phyloP scores from a whole-genome alignment of 1,139 yeast genomes.

The Yamadazyma sp. region DNA sequence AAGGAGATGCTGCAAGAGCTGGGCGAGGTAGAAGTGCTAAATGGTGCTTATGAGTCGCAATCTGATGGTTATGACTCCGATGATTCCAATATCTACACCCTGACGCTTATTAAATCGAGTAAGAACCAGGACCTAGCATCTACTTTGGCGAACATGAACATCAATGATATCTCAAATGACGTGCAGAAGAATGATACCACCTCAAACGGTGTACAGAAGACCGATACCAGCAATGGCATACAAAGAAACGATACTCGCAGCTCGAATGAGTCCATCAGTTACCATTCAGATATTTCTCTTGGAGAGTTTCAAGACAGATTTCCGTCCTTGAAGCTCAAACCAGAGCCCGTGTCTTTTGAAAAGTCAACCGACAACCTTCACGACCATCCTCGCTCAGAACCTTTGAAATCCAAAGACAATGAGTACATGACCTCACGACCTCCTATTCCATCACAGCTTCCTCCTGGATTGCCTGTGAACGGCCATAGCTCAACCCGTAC shows the following conservation, averaged over 20 bases:
- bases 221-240: no score
- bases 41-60: background rate
- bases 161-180: no score
- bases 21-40: background rate
- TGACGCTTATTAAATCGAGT: constrained; percentile 4
- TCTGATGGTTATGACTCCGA: constrained; percentile 1
- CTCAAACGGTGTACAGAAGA: no score
- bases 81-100: constrained; percentile 5
- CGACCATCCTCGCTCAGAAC: background rate
- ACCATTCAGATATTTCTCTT: constrained; percentile 4
- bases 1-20: background rate
- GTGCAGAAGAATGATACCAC: no score
- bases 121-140: constrained; percentile 6
- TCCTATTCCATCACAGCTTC: constrained; percentile 21
- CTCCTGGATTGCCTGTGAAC: constrained; percentile 17
- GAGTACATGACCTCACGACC: constrained; percentile 13
- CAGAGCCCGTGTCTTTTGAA: background rate
- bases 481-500: background rate
- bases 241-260: no score
- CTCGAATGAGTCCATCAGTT: constrained; percentile 4
- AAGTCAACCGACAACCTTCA: background rate
- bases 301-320: constrained; percentile 12
- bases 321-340: constrained; percentile 12
- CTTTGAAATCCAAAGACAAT: background rate
- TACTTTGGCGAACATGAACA: constrained; percentile 3